Percentiles rank a stretch among this genome's conserved stretches.
Evolutionary conservation across 768 basidiomycete species (phyloP).

Genomic region (Panaeolus papilionaceus): DNA sequence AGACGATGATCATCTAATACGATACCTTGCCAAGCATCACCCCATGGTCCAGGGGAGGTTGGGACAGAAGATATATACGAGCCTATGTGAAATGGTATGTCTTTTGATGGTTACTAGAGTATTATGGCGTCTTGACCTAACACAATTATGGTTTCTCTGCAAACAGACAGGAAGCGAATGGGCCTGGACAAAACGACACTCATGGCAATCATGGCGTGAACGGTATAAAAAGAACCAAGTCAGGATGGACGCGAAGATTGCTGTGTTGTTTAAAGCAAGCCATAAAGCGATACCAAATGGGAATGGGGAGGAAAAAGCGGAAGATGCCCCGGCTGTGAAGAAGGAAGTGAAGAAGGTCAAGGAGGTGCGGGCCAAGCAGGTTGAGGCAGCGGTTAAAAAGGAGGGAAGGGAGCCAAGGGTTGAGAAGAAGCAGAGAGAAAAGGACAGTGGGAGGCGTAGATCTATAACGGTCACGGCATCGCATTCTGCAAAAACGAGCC

Average conservation of each 20-base stretch:
- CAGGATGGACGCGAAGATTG: constrained; percentile 30
- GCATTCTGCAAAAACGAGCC: not conserved
- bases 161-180: constrained; percentile 46
- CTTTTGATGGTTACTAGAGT: too few species aligned
- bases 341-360: not conserved
- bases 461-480: not conserved
- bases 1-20: not conserved
- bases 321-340: not conserved
- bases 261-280: not conserved
- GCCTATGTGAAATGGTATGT: not conserved
- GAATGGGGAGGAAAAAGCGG: not conserved
- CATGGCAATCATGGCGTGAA: constrained; percentile 63
- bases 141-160: not conserved
- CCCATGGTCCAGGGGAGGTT: not conserved
- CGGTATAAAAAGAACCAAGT: constrained; percentile 51
- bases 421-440: not conserved
- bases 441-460: not conserved
- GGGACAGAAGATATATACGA: not conserved
- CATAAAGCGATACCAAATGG: not conserved
- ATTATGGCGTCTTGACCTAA: not conserved
- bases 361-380: not conserved
- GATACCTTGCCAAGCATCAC: not conserved
- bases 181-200: constrained; percentile 53
- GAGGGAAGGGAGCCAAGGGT: not conserved
- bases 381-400: not conserved